These are phyloP conservation scores for Copromyces sp. DNA, from an alignment of 495 filamentous ascomycete species.

Conservation along the genomic window DNA sequence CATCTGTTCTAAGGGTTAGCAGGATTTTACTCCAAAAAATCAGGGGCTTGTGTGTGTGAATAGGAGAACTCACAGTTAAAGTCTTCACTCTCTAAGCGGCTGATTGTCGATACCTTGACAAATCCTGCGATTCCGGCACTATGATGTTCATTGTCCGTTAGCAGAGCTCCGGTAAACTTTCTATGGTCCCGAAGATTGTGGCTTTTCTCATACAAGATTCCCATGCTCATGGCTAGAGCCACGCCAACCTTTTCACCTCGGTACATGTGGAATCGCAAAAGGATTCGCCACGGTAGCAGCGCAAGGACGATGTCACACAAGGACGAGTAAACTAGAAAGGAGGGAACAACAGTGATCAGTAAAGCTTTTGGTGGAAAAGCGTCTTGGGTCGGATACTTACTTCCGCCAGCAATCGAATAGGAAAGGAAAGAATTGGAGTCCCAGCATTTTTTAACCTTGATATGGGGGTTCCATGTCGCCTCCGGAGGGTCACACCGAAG, in stretches of 20 bases:
- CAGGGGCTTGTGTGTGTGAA: not conserved
- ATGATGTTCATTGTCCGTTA: not conserved
- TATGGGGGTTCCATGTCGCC: not conserved
- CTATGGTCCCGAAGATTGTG: not conserved
- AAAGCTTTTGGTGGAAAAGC: not conserved
- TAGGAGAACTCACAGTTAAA: not conserved
- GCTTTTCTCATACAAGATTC: constrained; percentile 15
- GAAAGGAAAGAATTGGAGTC: not conserved
- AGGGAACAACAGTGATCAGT: not conserved
- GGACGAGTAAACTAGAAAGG: constrained; percentile 15
- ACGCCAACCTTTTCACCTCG: constrained; percentile 21
- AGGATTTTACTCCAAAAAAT: not conserved
- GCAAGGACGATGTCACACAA: constrained; percentile 18
- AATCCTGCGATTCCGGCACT: not conserved
- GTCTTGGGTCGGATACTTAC: not conserved
- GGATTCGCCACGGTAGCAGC: constrained; percentile 16
- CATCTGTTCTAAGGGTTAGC: constrained; percentile 11
- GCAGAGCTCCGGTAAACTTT: not conserved
- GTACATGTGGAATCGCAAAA: constrained; percentile 19
- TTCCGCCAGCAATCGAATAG: not conserved
- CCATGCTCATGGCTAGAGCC: constrained; percentile 21
- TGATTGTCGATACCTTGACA: not conserved
- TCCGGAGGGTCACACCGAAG: not conserved
- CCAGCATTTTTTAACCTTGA: not conserved
- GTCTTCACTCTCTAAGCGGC: not conserved